Conservation (phyloP, 208 protist genomes). For the Jaenimonas drosophilae region DNA sequence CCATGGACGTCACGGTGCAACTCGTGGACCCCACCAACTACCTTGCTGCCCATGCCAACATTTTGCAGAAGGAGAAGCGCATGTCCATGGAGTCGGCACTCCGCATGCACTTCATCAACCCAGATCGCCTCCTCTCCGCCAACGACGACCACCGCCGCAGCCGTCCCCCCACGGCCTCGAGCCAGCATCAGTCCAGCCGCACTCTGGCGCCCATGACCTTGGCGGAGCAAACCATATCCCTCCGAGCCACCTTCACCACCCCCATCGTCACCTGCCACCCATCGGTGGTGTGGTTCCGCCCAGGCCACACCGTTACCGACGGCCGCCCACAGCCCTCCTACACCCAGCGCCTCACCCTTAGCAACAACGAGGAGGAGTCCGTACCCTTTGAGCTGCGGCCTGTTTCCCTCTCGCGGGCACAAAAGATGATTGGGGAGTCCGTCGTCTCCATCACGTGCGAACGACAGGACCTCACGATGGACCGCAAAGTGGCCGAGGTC, state of each 20-base stretch:
- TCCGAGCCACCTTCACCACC: conserved; percentile 33
- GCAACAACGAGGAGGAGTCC: conserved; percentile 28
- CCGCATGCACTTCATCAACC: neutral
- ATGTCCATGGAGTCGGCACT: neutral
- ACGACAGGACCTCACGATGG: conserved; percentile 1
- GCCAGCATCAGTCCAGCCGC: neutral
- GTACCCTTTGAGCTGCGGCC: conserved; percentile 48
- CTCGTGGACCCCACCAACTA: conserved; percentile 10
- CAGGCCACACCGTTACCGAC: conserved; percentile 66
- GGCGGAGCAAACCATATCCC: conserved; percentile 27
- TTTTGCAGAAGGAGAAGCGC: conserved; percentile 7
- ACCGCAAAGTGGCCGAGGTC: conserved; percentile 30
- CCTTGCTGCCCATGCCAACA: neutral
- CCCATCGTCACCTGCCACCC: conserved; percentile 35
- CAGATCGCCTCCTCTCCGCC: neutral
- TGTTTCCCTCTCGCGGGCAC: conserved; percentile 7
- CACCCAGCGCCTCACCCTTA: conserved; percentile 38
- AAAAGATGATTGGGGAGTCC: neutral
- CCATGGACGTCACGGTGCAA: conserved; percentile 40
- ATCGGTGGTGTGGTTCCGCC: conserved; percentile 59
- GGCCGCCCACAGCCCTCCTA: conserved; percentile 61
- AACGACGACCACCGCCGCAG: neutral
- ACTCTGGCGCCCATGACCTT: conserved; percentile 2
- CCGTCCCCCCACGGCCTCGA: neutral
- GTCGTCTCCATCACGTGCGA: neutral